Conservation (phyloP, 2,329 filamentous ascomycete genomes). For the Hypomyces perniciosus region DNA sequence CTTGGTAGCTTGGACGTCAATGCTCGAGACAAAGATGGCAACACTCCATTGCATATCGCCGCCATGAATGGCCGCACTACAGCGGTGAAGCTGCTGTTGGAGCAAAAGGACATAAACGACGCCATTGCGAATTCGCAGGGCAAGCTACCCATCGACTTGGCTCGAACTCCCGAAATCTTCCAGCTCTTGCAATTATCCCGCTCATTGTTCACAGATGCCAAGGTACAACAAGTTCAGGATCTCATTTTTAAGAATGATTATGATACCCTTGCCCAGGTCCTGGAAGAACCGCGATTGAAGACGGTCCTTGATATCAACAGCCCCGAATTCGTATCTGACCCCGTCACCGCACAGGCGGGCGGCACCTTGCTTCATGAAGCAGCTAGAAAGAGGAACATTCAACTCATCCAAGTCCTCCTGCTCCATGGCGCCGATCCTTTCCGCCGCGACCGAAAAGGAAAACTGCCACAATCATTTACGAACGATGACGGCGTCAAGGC, state of each 20-base stretch:
- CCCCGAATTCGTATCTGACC: constrained; percentile 79
- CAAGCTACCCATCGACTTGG: constrained; percentile 79
- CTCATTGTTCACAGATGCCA: constrained; percentile 82
- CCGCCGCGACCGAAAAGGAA: constrained; percentile 88
- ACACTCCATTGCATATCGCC: constrained; percentile 86
- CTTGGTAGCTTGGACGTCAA: constrained; percentile 71
- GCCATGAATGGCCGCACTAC: constrained; percentile 73
- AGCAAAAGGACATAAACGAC: constrained; percentile 81
- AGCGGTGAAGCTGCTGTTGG: constrained; percentile 77
- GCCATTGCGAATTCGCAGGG: constrained; percentile 78
- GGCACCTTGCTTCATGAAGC: constrained; percentile 92
- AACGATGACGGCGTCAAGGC: constrained; percentile 85
- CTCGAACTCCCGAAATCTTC: constrained; percentile 90
- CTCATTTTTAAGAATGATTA: constrained; percentile 70
- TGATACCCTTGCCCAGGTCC: constrained; percentile 66
- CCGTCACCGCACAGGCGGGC: constrained; percentile 69
- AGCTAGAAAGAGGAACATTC: constrained; percentile 77
- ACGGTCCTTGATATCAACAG: constrained; percentile 89
- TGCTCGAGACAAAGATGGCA: constrained; percentile 85
- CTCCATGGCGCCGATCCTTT: constrained; percentile 96
- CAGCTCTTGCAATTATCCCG: constrained; percentile 87
- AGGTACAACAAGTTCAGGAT: constrained; percentile 76
- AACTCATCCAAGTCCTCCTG: constrained; percentile 82
- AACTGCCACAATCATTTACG: constrained; percentile 91
- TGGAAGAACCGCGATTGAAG: constrained; percentile 81